Conservation (phyloP, 1,284 basidiomycete species). For the Cutaneotrichosporon cyanovorans region DNA sequence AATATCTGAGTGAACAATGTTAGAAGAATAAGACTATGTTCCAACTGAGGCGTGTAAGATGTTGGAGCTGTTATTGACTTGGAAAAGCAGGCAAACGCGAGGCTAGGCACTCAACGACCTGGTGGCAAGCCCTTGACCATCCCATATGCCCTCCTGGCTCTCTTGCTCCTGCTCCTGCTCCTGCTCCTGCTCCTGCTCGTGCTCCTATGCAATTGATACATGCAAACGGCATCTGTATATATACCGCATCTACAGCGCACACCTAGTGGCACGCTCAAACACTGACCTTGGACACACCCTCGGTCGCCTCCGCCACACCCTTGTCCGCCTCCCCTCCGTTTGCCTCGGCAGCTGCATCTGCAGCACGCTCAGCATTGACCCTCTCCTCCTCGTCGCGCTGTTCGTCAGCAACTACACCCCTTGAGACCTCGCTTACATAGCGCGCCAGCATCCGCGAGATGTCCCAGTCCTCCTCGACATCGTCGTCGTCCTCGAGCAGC, state of each 20-base stretch:
- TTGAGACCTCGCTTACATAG: slow-evolving; percentile 18
- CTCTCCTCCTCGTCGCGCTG: slow-evolving; percentile 61
- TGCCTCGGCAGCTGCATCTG: not conserved
- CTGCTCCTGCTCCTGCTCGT: no score
- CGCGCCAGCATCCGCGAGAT: slow-evolving; percentile 41
- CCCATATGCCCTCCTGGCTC: no score
- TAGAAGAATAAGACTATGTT: no score
- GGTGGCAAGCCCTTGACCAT: no score
- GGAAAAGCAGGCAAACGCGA: no score
- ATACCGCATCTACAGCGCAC: not conserved
- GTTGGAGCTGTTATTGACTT: no score
- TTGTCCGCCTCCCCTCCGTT: slow-evolving; percentile 54
- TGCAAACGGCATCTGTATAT: not conserved
- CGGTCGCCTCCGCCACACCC: slow-evolving; percentile 34
- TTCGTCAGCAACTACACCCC: not conserved
- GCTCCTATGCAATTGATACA: not conserved
- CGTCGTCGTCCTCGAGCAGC: slow-evolving; percentile 71
- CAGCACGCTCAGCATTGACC: slow-evolving; percentile 29
- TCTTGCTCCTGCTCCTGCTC: no score
- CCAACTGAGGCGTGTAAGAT: no score
- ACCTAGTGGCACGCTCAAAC: slow-evolving; percentile 1
- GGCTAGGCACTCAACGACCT: no score
- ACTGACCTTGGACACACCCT: slow-evolving; percentile 29
- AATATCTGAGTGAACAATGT: no score
- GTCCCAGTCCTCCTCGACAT: slow-evolving; percentile 45